Evolutionary conservation across 805 yeast genomes (phyloP).

Genomic region (Sugiyamaella smithiae): DNA sequence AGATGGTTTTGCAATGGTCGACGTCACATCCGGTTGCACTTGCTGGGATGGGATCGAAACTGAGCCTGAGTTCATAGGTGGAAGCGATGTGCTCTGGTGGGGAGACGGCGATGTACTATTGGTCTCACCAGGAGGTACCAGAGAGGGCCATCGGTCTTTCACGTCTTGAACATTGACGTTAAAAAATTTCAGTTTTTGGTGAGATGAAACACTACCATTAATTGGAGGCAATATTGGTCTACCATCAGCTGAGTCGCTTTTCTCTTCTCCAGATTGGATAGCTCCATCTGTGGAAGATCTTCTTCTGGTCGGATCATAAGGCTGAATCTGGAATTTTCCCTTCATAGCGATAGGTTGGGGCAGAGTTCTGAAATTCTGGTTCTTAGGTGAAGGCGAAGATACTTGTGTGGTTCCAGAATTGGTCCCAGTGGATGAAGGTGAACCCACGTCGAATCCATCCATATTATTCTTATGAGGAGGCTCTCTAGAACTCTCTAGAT

Average conservation of each 20-base stretch:
- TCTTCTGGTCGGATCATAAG: background rate
- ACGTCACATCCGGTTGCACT: background rate
- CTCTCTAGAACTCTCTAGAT: too few relatives aligned
- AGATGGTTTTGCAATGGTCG: constrained; percentile 2
- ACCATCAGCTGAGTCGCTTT: background rate
- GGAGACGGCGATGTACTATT: background rate
- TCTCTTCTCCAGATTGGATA: background rate
- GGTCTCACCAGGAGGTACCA: background rate
- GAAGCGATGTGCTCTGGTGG: background rate
- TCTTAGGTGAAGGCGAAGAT: background rate
- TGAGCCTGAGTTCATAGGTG: background rate
- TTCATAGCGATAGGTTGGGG: background rate
- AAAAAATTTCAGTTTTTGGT: background rate
- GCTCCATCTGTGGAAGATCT: background rate
- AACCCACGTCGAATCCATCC: background rate
- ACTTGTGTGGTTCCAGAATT: background rate
- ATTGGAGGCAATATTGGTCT: constrained; percentile 2
- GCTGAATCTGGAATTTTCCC: constrained; percentile 1
- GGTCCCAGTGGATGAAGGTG: too few relatives aligned
- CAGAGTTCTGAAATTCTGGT: background rate
- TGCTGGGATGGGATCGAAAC: background rate
- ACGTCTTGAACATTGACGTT: background rate
- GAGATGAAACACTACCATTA: background rate
- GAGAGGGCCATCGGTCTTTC: background rate
- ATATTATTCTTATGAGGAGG: background rate